A percentile compares a stretch with the other conserved stretches of the same genome.
Conservation (phyloP, 345 rosid genomes). For the Populus tremula region DNA sequence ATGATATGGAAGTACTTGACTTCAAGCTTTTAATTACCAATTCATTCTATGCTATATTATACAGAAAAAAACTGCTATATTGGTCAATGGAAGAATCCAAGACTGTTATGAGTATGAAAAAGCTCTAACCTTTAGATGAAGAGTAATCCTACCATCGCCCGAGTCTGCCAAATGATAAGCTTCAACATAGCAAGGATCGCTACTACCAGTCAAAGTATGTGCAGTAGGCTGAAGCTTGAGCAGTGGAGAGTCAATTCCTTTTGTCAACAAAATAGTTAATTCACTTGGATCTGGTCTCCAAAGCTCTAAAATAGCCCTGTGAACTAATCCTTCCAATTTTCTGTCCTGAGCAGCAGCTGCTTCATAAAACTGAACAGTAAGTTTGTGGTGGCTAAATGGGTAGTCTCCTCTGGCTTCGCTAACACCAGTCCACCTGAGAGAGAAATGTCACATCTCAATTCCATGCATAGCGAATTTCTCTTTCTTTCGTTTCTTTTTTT, state of each 20-base stretch:
- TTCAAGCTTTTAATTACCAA: background rate
- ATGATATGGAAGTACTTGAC: background rate
- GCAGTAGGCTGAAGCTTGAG: slow-evolving; percentile 80
- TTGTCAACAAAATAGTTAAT: slow-evolving; percentile 67
- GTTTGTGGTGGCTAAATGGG: slow-evolving; percentile 97
- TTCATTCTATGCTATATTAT: background rate
- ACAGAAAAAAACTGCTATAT: background rate
- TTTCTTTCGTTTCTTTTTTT: no score
- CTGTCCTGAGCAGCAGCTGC: slow-evolving; percentile 98
- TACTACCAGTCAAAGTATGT: slow-evolving; percentile 78
- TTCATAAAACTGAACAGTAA: slow-evolving; percentile 96
- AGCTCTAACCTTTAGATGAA: slow-evolving; percentile 72
- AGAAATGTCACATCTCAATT: background rate
- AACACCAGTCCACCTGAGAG: slow-evolving; percentile 91
- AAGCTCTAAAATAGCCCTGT: slow-evolving; percentile 94
- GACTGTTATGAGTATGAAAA: background rate
- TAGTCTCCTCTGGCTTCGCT: slow-evolving; percentile 98
- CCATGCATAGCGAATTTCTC: background rate
- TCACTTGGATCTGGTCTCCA: slow-evolving; percentile 98
- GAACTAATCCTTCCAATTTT: slow-evolving; percentile 90
- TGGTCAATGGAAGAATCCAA: background rate
- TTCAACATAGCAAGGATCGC: slow-evolving; percentile 97
- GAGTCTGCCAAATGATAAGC: slow-evolving; percentile 97
- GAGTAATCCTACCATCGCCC: slow-evolving; percentile 86
- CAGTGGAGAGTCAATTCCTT: slow-evolving; percentile 68